phyloP scores from a whole-genome alignment of 805 yeast species.

The Ogataea pini region DNA sequence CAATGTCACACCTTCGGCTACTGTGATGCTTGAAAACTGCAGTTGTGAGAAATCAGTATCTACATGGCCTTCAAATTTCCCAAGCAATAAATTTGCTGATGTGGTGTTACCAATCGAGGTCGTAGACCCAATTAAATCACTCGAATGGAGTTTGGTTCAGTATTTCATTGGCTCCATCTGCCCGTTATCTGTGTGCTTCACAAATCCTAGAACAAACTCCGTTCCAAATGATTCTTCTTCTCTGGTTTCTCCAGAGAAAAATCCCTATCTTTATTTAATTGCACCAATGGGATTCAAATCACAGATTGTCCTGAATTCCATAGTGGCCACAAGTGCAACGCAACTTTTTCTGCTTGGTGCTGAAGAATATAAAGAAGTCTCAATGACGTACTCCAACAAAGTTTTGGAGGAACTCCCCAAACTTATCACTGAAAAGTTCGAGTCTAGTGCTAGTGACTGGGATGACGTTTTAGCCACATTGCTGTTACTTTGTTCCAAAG shows the following conservation, averaged over 20 bases:
- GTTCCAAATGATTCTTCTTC: too few species aligned
- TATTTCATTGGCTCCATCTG: slow-evolving; percentile 39
- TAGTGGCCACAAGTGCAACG: slow-evolving; percentile 40
- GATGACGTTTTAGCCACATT: slow-evolving; percentile 43
- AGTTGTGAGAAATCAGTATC: too few species aligned
- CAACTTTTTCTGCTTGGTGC: slow-evolving; percentile 36
- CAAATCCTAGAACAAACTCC: slow-evolving; percentile 17
- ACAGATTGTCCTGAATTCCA: slow-evolving; percentile 34
- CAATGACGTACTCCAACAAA: slow-evolving; percentile 30
- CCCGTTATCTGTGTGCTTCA: slow-evolving; percentile 42
- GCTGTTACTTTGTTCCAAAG: slow-evolving; percentile 42
- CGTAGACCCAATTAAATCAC: slow-evolving; percentile 6
- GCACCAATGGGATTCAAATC: slow-evolving; percentile 40
- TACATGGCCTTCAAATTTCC: too few species aligned
- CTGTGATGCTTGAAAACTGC: too few species aligned
- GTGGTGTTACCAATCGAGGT: too few species aligned
- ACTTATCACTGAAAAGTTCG: slow-evolving; percentile 31
- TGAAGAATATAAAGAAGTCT: slow-evolving; percentile 29
- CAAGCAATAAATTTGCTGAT: too few species aligned
- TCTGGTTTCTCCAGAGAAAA: slow-evolving; percentile 25
- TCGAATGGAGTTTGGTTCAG: slow-evolving; percentile 29
- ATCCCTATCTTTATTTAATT: slow-evolving; percentile 41
- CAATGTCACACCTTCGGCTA: too few species aligned
- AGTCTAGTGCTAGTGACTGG: slow-evolving; percentile 33
- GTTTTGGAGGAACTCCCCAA: slow-evolving; percentile 36